Evolutionary conservation across 305 asterid species (phyloP), one percentile per base, ranked within the genome.

Genomic region (Petunia hybrid): DNA sequence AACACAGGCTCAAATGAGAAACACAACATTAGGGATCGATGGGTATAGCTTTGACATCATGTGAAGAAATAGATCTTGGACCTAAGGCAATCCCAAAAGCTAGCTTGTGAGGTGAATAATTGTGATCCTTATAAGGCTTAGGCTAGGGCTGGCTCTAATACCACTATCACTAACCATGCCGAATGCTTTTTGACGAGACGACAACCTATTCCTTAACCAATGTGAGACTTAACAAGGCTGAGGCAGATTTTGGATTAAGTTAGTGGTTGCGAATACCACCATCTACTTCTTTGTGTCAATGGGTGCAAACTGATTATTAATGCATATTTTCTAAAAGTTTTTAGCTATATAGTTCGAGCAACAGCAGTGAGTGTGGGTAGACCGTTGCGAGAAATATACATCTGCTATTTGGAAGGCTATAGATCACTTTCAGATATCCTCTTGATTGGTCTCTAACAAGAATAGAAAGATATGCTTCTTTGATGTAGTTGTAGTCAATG

Each of bases 381-480:
- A 9, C 1, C 38, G n/a, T 67, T 42, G 12, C 8, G 22, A 13
- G 10, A 14, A 51, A 51, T 51, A 8, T 10, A 51, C 38, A 67
- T 41, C 74, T 13, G 40, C 75, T 7, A 41, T 66, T 36, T 67
- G 38, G 12, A 0, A 67, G 39, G 46, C 75, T n/a, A 3, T n/a
- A 42, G 55, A 41, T 67, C 55, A 41, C 55, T 41, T 42, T 67
- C 75, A 67, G 55, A 67, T 41, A 41, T 67, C 38, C 53, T 41
- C 38, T 41, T 41, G 38, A 66, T 66, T 66, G 36, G 73, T 66
- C 71, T 43, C 76, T 68, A 4, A 4, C 76, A 68, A 43, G 9
- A 42, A 16, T 43, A 68, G 76, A 68, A 42, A 68, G 56, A 67
- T 67, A 67, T 42, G 75, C 53, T 67, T 68, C 56, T 42, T 68